Evolutionary conservation across 495 filamentous ascomycete species (phyloP).

Genomic region (Aspergillus kassunensis): DNA sequence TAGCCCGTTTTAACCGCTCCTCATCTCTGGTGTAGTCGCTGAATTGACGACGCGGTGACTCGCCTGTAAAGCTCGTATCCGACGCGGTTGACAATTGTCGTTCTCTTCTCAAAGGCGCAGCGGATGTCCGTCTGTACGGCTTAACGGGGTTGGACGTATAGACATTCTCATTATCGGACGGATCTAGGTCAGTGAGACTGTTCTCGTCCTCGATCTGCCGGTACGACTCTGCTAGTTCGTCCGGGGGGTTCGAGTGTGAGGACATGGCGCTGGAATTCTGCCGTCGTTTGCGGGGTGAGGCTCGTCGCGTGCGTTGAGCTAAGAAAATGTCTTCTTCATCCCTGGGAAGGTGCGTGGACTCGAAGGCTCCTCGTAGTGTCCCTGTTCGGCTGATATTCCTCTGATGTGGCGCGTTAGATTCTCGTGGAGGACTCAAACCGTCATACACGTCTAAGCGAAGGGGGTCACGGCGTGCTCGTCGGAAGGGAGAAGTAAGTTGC

Average conservation of each 20-base stretch:
- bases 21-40: slow-evolving; percentile 43
- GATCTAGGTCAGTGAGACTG: slow-evolving; percentile 33
- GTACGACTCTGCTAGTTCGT: slow-evolving; percentile 43
- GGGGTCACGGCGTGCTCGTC: slow-evolving; percentile 29
- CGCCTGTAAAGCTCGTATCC: slow-evolving; percentile 27
- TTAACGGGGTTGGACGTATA: slow-evolving; percentile 15
- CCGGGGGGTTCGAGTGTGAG: slow-evolving; percentile 38
- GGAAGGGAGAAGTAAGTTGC: slow-evolving; percentile 30
- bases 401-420: slow-evolving; percentile 26
- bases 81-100: slow-evolving; percentile 20
- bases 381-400: slow-evolving; percentile 32
- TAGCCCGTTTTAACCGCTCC: slow-evolving; percentile 41
- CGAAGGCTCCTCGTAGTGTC: slow-evolving; percentile 37
- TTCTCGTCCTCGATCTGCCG: slow-evolving; percentile 43
- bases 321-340: slow-evolving; percentile 19
- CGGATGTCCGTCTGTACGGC: slow-evolving; percentile 26
- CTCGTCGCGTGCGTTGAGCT: slow-evolving; percentile 8
- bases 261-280: slow-evolving; percentile 14
- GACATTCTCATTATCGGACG: slow-evolving; percentile 22
- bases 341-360: slow-evolving; percentile 21
- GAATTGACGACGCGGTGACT: slow-evolving; percentile 29
- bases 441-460: slow-evolving; percentile 29
- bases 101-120: slow-evolving; percentile 18
- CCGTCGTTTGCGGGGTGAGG: slow-evolving; percentile 13
- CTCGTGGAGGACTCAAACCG: slow-evolving; percentile 27